A percentile compares a stretch with the other conserved stretches of the same genome.
Evolutionary conservation across 148 eudicot species (phyloP).

Genomic region (Amaranthus cruentus): DNA sequence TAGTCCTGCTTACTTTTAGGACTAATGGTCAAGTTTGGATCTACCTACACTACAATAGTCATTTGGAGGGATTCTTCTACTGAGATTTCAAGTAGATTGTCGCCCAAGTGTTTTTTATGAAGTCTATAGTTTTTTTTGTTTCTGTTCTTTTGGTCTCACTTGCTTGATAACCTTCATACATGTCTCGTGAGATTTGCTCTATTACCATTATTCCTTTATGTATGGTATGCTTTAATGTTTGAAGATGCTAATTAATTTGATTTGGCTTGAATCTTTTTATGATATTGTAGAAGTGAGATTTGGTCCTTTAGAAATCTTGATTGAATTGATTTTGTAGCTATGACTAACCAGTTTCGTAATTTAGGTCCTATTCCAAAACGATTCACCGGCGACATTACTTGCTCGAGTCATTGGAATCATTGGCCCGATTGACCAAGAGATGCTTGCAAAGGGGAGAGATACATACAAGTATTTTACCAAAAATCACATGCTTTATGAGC

Average conservation of each 20-base stretch:
- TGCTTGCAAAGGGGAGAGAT: slow-evolving; percentile 98
- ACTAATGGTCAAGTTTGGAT: no score
- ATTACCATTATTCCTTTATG: background rate
- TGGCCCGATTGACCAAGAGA: slow-evolving; percentile 71
- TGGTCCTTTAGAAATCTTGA: background rate
- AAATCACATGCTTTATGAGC: slow-evolving; percentile 98
- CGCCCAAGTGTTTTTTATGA: no score
- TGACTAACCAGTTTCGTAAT: slow-evolving; percentile 9
- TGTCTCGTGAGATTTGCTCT: no score
- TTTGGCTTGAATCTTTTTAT: background rate
- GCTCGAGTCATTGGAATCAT: slow-evolving; percentile 94
- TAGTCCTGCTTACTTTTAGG: no score
- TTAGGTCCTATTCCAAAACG: slow-evolving; percentile 98
- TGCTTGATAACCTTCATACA: no score
- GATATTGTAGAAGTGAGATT: background rate
- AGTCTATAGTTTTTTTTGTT: no score
- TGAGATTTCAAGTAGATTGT: no score
- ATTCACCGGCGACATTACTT: slow-evolving; percentile 96
- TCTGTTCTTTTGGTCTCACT: no score
- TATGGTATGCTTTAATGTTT: background rate
- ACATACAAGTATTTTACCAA: slow-evolving; percentile 92
- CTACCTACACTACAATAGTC: no score
- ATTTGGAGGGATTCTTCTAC: no score
- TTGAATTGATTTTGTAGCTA: slow-evolving; percentile 7
- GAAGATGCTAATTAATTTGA: background rate